A percentile compares a stretch with the other conserved stretches of the same genome.
These are phyloP conservation scores for Suhomyces bolitotheri DNA, from an alignment of 1,139 yeast species.

Conservation along the genomic window DNA sequence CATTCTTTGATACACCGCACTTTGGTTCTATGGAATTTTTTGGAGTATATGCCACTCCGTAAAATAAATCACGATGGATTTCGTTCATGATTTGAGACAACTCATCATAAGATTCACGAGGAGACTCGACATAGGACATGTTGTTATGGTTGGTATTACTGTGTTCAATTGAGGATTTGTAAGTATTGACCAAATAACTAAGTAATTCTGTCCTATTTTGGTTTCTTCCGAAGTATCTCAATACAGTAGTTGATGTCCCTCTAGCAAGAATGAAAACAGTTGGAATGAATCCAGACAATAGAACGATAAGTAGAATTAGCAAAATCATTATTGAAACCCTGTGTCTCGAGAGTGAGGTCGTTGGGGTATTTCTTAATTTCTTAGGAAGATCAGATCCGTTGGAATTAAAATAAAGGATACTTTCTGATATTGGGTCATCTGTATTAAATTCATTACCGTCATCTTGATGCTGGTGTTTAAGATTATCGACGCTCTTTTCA, in stretches of 20 bases:
- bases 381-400: no score
- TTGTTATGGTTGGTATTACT: no score
- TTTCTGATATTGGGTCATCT: no score
- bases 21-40: constrained; percentile 47
- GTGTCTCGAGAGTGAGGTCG: no score
- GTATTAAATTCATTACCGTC: no score
- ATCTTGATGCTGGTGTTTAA: no score
- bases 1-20: constrained; percentile 52
- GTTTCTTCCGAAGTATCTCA: background rate
- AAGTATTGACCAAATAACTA: background rate
- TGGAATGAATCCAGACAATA: background rate
- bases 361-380: no score
- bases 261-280: background rate
- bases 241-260: background rate
- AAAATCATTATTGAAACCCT: no score
- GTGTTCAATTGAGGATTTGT: background rate
- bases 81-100: background rate
- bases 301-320: background rate
- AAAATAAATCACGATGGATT: constrained; percentile 29
- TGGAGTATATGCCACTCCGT: constrained; percentile 66
- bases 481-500: no score
- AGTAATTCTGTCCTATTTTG: background rate
- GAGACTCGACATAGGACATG: no score
- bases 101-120: no score
- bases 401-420: no score